Base-by-base conservation (phyloP, 2,329 filamentous ascomycete species). In the Cordyceps cateniannulata region DNA sequence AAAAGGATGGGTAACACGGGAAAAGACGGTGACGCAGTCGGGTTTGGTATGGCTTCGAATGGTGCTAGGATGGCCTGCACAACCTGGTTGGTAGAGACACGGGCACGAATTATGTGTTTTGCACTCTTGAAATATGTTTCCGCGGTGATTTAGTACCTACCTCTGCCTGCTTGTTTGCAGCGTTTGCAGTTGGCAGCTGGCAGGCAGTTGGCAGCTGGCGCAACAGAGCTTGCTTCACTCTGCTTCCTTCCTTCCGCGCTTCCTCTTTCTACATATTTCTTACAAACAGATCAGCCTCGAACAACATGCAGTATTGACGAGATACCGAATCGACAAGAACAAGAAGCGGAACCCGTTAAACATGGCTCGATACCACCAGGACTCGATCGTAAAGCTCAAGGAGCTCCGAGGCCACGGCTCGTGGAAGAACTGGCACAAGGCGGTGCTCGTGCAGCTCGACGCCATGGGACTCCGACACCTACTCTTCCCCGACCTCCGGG, bases 401-500 rank as follows among this genome's bases (percentile, higher is more conserved):
- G 48, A 59, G 22, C 57, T 59, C 6, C 57, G 57, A 18, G 57
- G 57, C 6, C 57, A 52, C 14, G 18, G 16, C 18, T 52, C 35
- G 7, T 59, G 57, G 57, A 20, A 6, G 12, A 10, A 47, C 20
- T 59, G 57, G 57, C 57, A 59, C 48, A 53, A 60, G 40, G 49
- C 12, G 5, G 29, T 53, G 5, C 58, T 48, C 10, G 49, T 60
- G 10, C 35, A 60, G 40, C 42, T 60, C 5, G 58, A 60, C 42
- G 18, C 6, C 2, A 35, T 53, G 40, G 58, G 58, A 2, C 49
- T 60, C 5, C 49, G 42, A 1, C 18, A 60, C 18, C 58, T 60
- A 5, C 49, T 60, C 2, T 12, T 9, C 5, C 40, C 58, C 20
- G 22, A 60, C 16, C 40, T 48, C 5, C 12, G 20, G 16, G 40